Conservation (phyloP, 805 yeast species). For the Huiozyma sinensis region DNA sequence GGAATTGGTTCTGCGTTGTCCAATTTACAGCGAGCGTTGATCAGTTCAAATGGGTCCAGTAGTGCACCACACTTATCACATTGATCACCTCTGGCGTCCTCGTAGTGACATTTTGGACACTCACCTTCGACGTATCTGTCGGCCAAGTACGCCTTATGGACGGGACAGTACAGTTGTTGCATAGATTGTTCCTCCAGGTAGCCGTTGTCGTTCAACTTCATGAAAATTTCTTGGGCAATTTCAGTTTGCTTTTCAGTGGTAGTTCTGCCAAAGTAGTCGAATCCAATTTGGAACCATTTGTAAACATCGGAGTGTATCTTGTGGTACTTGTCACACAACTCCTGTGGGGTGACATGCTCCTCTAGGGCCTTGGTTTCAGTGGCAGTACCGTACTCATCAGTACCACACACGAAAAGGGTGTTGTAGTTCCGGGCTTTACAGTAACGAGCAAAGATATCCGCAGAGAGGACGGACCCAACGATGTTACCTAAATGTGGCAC, state of each 20-base stretch:
- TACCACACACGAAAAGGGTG: constrained; percentile 84
- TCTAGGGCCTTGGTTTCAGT: constrained; percentile 97
- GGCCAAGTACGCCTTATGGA: constrained; percentile 84
- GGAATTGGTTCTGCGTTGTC: constrained; percentile 77
- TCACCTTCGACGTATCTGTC: constrained; percentile 96
- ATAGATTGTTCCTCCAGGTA: constrained; percentile 77
- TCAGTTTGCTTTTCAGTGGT: constrained; percentile 86
- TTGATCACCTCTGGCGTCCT: constrained; percentile 98
- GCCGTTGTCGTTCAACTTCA: constrained; percentile 63
- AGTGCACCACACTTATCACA: constrained; percentile 93
- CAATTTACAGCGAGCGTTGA: constrained; percentile 90
- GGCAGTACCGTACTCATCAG: constrained; percentile 99
- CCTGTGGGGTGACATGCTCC: constrained; percentile 79
- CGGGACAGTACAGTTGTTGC: constrained; percentile 85
- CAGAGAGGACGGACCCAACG: constrained; percentile 87
- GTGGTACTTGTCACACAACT: constrained; percentile 86
- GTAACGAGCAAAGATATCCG: constrained; percentile 88
- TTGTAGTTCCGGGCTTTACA: constrained; percentile 83
- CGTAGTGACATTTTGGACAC: constrained; percentile 90
- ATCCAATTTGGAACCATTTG: constrained; percentile 93
- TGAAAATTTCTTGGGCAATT: constrained; percentile 89
- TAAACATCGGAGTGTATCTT: constrained; percentile 79
- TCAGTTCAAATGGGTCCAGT: constrained; percentile 84
- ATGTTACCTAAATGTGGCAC: constrained; percentile 98
- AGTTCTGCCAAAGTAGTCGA: constrained; percentile 94